Evolutionary conservation across 495 filamentous ascomycete species (phyloP).

Genomic region (Margaritispora aquatica): DNA sequence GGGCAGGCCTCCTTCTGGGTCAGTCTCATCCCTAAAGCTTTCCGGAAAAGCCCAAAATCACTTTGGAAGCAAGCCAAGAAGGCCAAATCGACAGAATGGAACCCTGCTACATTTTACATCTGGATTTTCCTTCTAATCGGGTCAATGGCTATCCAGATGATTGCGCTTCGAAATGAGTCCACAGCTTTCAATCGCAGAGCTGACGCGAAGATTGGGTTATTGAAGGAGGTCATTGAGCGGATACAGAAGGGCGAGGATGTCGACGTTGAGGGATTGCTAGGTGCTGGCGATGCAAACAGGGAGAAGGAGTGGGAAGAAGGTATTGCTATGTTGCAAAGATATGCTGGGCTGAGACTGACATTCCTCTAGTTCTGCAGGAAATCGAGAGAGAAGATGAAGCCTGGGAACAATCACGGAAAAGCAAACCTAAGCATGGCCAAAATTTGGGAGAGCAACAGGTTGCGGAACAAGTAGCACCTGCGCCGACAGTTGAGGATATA

Average conservation of each 20-base stretch:
- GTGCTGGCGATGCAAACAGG: slow-evolving; percentile 66
- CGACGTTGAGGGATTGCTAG: slow-evolving; percentile 78
- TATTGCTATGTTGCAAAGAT: slow-evolving; percentile 24
- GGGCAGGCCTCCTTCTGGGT: slow-evolving; percentile 64
- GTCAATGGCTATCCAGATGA: slow-evolving; percentile 88
- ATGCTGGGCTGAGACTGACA: too few relatives aligned
- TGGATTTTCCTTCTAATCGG: slow-evolving; percentile 86
- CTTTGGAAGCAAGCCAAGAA: slow-evolving; percentile 26
- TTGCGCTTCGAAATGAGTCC: slow-evolving; percentile 71
- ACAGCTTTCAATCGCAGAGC: slow-evolving; percentile 63
- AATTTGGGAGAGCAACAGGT: slow-evolving; percentile 16
- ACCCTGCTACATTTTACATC: slow-evolving; percentile 90
- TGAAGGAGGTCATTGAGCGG: slow-evolving; percentile 78
- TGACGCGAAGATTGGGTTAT: slow-evolving; percentile 68
- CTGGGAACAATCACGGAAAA: slow-evolving; percentile 41
- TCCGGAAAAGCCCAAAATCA: slow-evolving; percentile 25
- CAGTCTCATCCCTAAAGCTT: slow-evolving; percentile 52
- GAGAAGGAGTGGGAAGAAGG: slow-evolving; percentile 89
- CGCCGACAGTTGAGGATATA: too few relatives aligned
- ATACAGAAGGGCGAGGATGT: slow-evolving; percentile 83
- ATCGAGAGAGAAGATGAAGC: slow-evolving; percentile 71
- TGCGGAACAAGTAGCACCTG: neutral
- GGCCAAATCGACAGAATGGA: slow-evolving; percentile 65
- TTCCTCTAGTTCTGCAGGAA: slow-evolving; percentile 59
- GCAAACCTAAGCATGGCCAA: slow-evolving; percentile 26